These are phyloP conservation scores for Floccularia luteovirens DNA, from an alignment of 768 basidiomycete species.

Conservation along the genomic window DNA sequence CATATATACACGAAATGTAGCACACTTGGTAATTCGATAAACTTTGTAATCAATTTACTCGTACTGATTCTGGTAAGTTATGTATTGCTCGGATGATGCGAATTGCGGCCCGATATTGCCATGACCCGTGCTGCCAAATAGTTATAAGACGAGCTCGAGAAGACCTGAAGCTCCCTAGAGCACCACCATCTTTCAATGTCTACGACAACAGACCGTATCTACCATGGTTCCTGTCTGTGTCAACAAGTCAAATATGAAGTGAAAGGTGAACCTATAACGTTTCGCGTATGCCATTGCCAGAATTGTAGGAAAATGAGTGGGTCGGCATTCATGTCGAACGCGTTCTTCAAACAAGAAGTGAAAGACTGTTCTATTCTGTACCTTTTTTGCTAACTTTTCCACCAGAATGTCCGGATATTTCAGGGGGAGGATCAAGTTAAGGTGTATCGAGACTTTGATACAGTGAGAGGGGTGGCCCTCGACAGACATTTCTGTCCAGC, in stretches of 20 bases:
- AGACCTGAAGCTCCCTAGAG: no score
- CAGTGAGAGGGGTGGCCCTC: slow-evolving; percentile 20
- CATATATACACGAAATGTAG: no score
- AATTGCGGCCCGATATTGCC: no score
- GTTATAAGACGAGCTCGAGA: no score
- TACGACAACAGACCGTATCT: no score
- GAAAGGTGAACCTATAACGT: slow-evolving; percentile 25
- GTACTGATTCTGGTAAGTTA: no score
- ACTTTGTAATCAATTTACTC: no score
- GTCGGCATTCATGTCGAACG: slow-evolving; percentile 31
- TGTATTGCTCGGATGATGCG: no score
- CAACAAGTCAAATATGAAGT: slow-evolving; percentile 24
- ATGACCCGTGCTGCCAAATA: no score
- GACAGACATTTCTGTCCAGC: slow-evolving; percentile 23
- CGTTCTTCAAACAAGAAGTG: slow-evolving; percentile 27
- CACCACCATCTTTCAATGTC: no score
- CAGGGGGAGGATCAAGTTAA: slow-evolving; percentile 20
- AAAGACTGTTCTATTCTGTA: no score
- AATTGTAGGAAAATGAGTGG: slow-evolving; percentile 36
- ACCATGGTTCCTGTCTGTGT: slow-evolving; percentile 32
- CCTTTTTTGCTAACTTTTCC: background rate
- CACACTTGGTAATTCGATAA: no score
- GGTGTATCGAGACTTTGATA: slow-evolving; percentile 18
- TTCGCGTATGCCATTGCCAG: slow-evolving; percentile 33
- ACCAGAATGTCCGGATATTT: slow-evolving; percentile 17